Evolutionary conservation across 257 asterid genomes (phyloP), one percentile per base, ranked within the genome.

Genomic region (Nicotiana benthamiana): DNA sequence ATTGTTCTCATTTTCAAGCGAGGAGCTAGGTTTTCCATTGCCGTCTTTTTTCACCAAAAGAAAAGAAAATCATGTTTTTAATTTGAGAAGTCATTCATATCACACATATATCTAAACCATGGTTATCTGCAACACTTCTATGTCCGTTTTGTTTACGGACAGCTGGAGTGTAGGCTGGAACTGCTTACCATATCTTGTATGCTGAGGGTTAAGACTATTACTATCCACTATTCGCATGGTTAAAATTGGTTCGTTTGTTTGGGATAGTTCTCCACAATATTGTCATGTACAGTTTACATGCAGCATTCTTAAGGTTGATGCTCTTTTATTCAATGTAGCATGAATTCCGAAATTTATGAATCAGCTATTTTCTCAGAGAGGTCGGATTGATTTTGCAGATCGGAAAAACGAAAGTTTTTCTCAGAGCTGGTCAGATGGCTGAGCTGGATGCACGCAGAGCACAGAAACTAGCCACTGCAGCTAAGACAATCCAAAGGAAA

Each of bases 381-480:
- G 56, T 13, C 18, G 56, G 56, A 18, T 28, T 51, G 75, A n/a
- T 46, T 70, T 82, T 87, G 85, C 97, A 96, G 98, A 91, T 89
- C 48, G 99, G 99, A 64, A 96, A 96, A 84, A 89, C 99, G 6
- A 93, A 95, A 85, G 95, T 95, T 84, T 95, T 95, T 84, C 87
- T 95, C 52, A 87, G 99, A 89, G 98, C 99, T 80, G 99, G 99
- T 86, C 99, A 96, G 84, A 94, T 96, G 98, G 99, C 99, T 48
- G 99, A 93, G 62, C 91, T 96, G 77, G 99, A 96, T 94, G 95
- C 98, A 56, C 96, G 89, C 22, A 87, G 97, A 87, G 97, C 98
- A 53, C 92, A 83, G 78, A 96, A 91, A 87, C 96, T 96, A 56
- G 90, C 89, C 82, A 92, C 75, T 86, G 97, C 99, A 76, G 98